These are phyloP conservation scores for Colletotrichum sp. DNA, from an alignment of 2,329 filamentous ascomycete genomes.

Conservation along the genomic window DNA sequence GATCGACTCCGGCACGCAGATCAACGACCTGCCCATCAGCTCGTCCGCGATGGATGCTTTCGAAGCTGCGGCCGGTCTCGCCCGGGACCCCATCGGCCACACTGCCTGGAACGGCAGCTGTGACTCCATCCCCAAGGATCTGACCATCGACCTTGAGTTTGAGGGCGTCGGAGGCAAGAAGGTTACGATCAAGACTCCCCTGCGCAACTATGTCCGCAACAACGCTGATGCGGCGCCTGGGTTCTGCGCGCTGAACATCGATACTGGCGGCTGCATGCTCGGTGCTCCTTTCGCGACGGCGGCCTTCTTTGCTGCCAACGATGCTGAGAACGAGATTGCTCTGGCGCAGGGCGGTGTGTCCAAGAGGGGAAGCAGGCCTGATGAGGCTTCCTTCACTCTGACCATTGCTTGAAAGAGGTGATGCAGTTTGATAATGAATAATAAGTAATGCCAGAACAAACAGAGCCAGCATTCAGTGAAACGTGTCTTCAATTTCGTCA, in stretches of 20 bases:
- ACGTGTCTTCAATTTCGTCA: neutral
- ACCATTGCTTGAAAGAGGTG: neutral
- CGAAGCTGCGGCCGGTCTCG: neutral
- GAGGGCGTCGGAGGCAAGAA: neutral
- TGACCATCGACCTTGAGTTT: constrained; percentile 12
- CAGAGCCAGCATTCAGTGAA: neutral
- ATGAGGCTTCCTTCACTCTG: neutral
- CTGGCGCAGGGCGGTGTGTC: constrained; percentile 6
- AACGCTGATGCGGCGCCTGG: neutral
- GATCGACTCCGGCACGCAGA: constrained; percentile 8
- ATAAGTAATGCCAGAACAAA: neutral
- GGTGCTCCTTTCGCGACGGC: constrained; percentile 1
- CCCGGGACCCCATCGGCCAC: neutral
- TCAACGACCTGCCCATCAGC: constrained; percentile 1
- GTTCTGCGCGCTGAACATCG: constrained; percentile 3
- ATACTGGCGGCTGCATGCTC: constrained; percentile 5
- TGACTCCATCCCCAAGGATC: neutral
- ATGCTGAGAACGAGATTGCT: constrained; percentile 4
- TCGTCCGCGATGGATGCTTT: neutral
- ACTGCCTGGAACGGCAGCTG: neutral
- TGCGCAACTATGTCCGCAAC: constrained; percentile 19
- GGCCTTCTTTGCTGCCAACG: constrained; percentile 2
- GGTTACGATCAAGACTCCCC: constrained; percentile 5
- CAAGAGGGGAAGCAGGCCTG: neutral
- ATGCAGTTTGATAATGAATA: neutral